A percentile compares a stretch with the other conserved stretches of the same genome.
Conservation (phyloP, 2,329 filamentous ascomycete species). For the Aspergillus persii region DNA sequence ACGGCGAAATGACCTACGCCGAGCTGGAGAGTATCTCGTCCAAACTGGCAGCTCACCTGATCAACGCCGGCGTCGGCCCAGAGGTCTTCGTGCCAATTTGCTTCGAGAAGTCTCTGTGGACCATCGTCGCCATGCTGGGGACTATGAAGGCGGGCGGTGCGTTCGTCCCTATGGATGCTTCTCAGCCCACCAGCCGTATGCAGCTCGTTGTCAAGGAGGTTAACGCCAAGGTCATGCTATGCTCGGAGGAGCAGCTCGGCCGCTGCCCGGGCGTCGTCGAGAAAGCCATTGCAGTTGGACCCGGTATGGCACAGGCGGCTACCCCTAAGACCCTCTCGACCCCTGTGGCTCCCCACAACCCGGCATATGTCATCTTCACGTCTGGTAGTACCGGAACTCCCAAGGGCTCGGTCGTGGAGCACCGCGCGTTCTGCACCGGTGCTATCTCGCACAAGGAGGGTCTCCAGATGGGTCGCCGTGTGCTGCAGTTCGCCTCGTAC, state of each 20-base stretch:
- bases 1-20: slow-evolving; percentile 11
- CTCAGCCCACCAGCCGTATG: slow-evolving; percentile 3
- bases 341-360: slow-evolving; percentile 7
- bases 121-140: slow-evolving; percentile 5
- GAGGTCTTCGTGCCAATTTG: slow-evolving; percentile 10
- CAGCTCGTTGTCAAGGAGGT: slow-evolving; percentile 22
- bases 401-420: slow-evolving; percentile 40
- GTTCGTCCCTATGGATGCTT: slow-evolving; percentile 1
- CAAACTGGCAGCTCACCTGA: slow-evolving; percentile 7
- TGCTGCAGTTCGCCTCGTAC: slow-evolving; percentile 32
- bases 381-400: slow-evolving; percentile 32
- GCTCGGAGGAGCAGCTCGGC: slow-evolving; percentile 22
- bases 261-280: slow-evolving; percentile 18
- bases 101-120: slow-evolving; percentile 11
- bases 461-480: slow-evolving; percentile 41
- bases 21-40: slow-evolving; percentile 8
- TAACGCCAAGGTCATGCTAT: slow-evolving; percentile 30
- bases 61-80: slow-evolving; percentile 1
- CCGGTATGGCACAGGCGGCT: slow-evolving; percentile 5
- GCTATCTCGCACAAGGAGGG: slow-evolving; percentile 54
- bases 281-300: slow-evolving; percentile 18
- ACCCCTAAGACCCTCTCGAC: slow-evolving; percentile 5
- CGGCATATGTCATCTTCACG: slow-evolving; percentile 57
- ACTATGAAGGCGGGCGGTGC: slow-evolving; percentile 6
- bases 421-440: slow-evolving; percentile 42